Evolutionary conservation across 208 protist species (phyloP).

Genomic region (Wallacemonas sp.): DNA sequence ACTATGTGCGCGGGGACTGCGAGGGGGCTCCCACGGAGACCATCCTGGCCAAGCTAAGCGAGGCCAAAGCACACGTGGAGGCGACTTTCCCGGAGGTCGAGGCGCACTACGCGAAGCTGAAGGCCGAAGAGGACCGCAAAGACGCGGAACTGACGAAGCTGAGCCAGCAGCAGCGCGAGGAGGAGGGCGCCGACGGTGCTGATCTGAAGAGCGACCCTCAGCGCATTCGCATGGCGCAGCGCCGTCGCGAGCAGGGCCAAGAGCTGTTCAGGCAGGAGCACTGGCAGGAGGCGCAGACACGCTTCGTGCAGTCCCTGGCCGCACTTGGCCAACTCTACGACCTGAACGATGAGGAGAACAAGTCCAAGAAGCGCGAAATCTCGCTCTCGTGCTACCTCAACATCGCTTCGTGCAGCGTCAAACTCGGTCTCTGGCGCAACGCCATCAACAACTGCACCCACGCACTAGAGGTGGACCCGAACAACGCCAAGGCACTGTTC

Average conservation of each 20-base stretch:
- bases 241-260: conserved; percentile 66
- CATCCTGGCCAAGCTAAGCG: conserved; percentile 17
- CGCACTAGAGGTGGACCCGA: conserved; percentile 45
- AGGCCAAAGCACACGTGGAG: conserved; percentile 30
- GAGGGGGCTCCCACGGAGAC: background rate
- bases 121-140: conserved; percentile 30
- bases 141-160: conserved; percentile 51
- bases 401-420: conserved; percentile 73
- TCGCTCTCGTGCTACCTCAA: conserved; percentile 82
- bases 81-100: conserved; percentile 33
- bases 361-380: conserved; percentile 40
- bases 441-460: conserved; percentile 66
- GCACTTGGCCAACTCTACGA: conserved; percentile 71
- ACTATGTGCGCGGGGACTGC: conserved; percentile 28
- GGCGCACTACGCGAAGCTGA: conserved; percentile 28
- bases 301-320: conserved; percentile 71
- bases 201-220: conserved; percentile 80
- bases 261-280: conserved; percentile 67
- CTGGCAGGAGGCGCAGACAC: conserved; percentile 64
- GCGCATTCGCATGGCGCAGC: conserved; percentile 64
- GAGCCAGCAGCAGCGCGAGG: conserved; percentile 40
- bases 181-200: conserved; percentile 24
- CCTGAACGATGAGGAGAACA: conserved; percentile 48
- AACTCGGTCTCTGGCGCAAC: conserved; percentile 59
- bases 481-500: conserved; percentile 68